Evolutionary conservation across 2,329 filamentous ascomycete species (phyloP).

Genomic region (Tolypocladium amazonense): DNA sequence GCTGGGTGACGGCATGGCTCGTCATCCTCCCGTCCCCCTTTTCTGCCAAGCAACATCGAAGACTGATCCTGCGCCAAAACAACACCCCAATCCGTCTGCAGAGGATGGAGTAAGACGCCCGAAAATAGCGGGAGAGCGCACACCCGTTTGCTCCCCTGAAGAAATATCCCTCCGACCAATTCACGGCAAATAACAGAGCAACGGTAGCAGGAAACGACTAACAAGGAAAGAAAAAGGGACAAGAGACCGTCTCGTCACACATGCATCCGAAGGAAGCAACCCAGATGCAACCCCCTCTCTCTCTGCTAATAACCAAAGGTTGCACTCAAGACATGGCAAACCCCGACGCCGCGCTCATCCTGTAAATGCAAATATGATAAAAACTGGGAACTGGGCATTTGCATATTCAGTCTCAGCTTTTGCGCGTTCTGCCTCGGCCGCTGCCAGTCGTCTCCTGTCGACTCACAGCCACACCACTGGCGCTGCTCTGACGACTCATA

Average conservation of each 20-base stretch:
- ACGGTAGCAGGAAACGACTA: background rate
- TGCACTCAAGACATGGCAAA: conserved; percentile 1
- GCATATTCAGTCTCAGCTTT: conserved; percentile 10
- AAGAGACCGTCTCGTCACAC: background rate
- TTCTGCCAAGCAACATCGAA: background rate
- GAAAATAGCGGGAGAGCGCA: too few species aligned
- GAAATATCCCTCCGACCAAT: background rate
- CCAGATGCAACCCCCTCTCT: background rate
- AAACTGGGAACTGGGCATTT: background rate
- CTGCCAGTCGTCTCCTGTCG: conserved; percentile 40
- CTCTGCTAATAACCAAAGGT: background rate
- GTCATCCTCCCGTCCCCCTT: background rate
- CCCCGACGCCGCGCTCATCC: conserved; percentile 2
- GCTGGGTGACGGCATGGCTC: background rate
- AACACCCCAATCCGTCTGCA: background rate
- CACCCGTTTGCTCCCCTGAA: background rate
- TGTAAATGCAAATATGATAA: background rate
- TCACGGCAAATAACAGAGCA: background rate
- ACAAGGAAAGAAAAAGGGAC: background rate
- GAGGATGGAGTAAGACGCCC: background rate
- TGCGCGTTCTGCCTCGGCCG: conserved; percentile 34
- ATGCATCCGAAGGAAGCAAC: background rate
- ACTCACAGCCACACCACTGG: conserved; percentile 46
- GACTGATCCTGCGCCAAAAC: background rate
- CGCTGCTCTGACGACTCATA: conserved; percentile 47